Evolutionary conservation across 371 early-diverging fungal genomes (phyloP).

Genomic region (Apophysomyces elegans): DNA sequence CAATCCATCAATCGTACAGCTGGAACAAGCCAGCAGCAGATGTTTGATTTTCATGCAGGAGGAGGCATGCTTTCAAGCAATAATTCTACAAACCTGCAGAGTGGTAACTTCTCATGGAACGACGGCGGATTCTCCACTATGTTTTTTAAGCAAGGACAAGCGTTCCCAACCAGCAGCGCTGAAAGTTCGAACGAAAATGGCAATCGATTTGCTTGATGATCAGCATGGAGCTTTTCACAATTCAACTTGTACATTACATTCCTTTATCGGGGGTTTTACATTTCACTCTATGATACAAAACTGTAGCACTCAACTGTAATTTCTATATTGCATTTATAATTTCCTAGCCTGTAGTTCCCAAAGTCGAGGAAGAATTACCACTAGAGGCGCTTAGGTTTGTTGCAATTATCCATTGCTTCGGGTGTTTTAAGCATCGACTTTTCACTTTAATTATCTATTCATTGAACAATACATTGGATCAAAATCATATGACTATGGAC

Average conservation of each 20-base stretch:
- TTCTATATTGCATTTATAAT: conserved; percentile 4
- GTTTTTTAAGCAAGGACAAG: neutral
- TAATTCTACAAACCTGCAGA: neutral
- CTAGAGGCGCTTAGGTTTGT: too few species aligned
- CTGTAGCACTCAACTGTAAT: conserved; percentile 1
- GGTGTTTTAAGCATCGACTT: too few species aligned
- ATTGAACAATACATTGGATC: too few species aligned
- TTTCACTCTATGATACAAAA: conserved; percentile 5
- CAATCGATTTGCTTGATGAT: neutral
- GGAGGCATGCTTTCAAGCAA: neutral
- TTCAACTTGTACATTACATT: neutral
- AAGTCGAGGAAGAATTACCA: neutral
- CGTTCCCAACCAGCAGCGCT: neutral
- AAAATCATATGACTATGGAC: too few species aligned
- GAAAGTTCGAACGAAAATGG: neutral
- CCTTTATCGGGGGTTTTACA: neutral
- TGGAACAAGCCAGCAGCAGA: neutral
- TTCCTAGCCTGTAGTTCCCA: neutral
- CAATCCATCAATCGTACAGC: conserved; percentile 18
- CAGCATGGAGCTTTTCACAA: neutral
- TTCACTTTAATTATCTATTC: too few species aligned
- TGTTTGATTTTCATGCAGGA: neutral
- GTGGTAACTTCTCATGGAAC: neutral
- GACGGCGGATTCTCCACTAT: neutral
- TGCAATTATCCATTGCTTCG: too few species aligned